Conservation (phyloP, 1,284 basidiomycete genomes). For the Bjerkandera adusta region DNA sequence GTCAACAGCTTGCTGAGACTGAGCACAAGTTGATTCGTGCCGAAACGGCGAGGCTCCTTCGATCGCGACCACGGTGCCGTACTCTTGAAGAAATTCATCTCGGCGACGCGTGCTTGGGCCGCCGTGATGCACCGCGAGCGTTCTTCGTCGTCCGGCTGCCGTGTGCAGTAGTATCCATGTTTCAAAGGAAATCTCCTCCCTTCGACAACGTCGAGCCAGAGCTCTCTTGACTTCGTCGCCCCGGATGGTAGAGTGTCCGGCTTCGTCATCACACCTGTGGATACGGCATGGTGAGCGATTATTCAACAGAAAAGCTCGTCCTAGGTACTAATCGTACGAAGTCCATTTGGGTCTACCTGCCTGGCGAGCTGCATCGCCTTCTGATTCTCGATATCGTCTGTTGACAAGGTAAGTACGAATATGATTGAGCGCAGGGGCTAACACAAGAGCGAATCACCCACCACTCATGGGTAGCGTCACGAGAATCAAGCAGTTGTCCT, state of each 20-base stretch:
- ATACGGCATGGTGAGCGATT: no score
- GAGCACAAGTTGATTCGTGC: conserved; percentile 51
- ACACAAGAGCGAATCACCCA: conserved; percentile 25
- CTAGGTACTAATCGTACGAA: conserved; percentile 54
- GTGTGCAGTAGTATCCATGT: conserved; percentile 67
- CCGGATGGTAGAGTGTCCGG: conserved; percentile 52
- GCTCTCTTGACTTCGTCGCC: conserved; percentile 36
- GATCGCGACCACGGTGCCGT: conserved; percentile 51
- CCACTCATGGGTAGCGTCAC: conserved; percentile 63
- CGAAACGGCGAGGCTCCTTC: conserved; percentile 44
- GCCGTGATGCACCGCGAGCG: conserved; percentile 37
- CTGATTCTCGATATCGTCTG: conserved; percentile 70
- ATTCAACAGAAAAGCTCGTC: neutral
- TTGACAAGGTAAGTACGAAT: no score
- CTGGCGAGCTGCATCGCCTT: conserved; percentile 51
- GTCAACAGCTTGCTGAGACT: conserved; percentile 52
- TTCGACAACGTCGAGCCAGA: conserved; percentile 54
- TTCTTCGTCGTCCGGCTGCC: conserved; percentile 58
- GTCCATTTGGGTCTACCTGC: conserved; percentile 47
- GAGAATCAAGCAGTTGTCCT: conserved; percentile 45
- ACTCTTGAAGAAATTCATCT: conserved; percentile 44
- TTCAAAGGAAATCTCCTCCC: conserved; percentile 39
- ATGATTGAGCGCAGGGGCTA: neutral
- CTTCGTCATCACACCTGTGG: conserved; percentile 60
- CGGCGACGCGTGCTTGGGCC: conserved; percentile 37